Base-by-base conservation (phyloP, 2,329 filamentous ascomycete species). In the Ceratocystis papillata region DNA sequence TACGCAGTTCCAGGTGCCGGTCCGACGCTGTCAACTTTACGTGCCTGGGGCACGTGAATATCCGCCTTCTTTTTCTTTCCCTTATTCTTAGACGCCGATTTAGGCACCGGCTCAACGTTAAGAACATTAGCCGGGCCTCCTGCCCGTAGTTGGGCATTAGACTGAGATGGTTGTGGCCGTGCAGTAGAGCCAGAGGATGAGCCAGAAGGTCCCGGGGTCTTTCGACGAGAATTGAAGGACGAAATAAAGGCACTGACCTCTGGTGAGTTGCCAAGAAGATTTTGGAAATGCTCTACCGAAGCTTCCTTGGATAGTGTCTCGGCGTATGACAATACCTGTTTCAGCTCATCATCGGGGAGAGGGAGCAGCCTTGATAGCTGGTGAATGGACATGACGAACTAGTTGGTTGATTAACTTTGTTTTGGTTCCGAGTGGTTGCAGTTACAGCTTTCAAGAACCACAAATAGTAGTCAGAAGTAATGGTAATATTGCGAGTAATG, bases 201-300 rank as follows among this genome's bases (percentile, higher is more conserved):
- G 1, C 72, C 55, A 2, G 71, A 67, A 1, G 73, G 67, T 6
- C 72, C 74, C 0, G 78, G 78, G 22, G 79, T 78, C 70, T 79
- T 76, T 63, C 84, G 77, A 20, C 79, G 83, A 2, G 86, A 83
- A 73, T 96, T 97, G 74, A 93, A 93, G 20, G 86, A 87, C 0
- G 89, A 84, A 69, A 92, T 86, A 73, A 90, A 94, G 71, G 91
- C 87, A 68, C 91, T 77, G 50, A 79, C 82, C 71, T 88, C 85
- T 1, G 91, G 84, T 5, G 89, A 91, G 74, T 96, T 90, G 62
- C 93, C 94, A 0, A 99, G 82, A 64, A 99, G 79, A 72, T 94
- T 90, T 74, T 86, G 88, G 68, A 99, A 87, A 75, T 97, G 90
- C 53, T 91, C 86, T 63, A 85, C 90, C 15, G 90, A 89, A 69